A percentile compares a stretch with the other conserved stretches of the same genome.
These are phyloP conservation scores for Myotisia sp. DNA, from an alignment of 2,329 filamentous ascomycete genomes.

Conservation along the genomic window DNA sequence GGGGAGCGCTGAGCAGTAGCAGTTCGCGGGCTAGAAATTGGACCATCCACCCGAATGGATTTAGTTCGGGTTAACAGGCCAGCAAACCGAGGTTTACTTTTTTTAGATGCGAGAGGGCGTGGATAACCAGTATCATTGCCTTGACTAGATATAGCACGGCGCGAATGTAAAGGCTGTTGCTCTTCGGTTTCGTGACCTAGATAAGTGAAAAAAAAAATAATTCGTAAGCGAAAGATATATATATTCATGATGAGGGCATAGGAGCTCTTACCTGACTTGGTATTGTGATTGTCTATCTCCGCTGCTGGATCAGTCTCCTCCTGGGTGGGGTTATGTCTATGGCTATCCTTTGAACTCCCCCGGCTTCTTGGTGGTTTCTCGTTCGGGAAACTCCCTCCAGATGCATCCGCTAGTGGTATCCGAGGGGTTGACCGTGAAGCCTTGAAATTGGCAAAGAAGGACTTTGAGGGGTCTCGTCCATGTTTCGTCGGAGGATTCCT, in stretches of 20 bases:
- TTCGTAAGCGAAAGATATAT: no score
- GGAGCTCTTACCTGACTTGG: no score
- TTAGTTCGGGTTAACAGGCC: slow-evolving; percentile 32
- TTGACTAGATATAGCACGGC: no score
- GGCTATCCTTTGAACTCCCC: slow-evolving; percentile 32
- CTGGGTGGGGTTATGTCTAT: slow-evolving; percentile 17
- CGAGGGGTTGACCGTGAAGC: slow-evolving; percentile 33
- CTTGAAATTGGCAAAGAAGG: slow-evolving; percentile 35
- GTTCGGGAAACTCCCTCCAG: slow-evolving; percentile 20
- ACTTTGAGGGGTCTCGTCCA: slow-evolving; percentile 31
- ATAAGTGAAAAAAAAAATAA: no score
- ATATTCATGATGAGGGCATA: no score
- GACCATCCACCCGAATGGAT: slow-evolving; percentile 32
- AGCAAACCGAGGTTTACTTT: slow-evolving; percentile 32
- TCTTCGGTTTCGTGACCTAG: no score
- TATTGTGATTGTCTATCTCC: no score
- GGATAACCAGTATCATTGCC: no score
- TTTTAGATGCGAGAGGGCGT: slow-evolving; percentile 21
- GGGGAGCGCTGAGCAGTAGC: slow-evolving; percentile 22
- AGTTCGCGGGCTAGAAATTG: slow-evolving; percentile 17
- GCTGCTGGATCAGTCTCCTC: no score
- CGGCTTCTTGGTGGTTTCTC: slow-evolving; percentile 28
- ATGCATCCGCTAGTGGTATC: slow-evolving; percentile 28
- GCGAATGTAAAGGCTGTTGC: no score
- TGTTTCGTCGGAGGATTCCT: slow-evolving; percentile 27